phyloP scores from a whole-genome alignment of 1,284 basidiomycete genomes.

The Inonotus obliquus region DNA sequence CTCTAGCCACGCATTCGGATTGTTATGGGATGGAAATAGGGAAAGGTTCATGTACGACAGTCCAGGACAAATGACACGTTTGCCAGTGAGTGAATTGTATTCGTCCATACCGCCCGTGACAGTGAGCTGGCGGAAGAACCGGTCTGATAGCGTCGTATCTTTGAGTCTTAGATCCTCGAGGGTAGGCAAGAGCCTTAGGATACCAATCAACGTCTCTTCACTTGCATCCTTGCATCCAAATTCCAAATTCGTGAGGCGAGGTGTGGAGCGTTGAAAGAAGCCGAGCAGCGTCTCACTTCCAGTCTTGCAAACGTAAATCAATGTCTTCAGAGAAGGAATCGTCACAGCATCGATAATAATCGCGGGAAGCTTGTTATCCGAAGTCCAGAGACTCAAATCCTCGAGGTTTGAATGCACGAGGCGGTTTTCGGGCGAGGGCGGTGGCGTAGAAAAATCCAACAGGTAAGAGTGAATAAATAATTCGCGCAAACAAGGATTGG shows the following conservation, averaged over 20 bases:
- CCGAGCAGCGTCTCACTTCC: neutral
- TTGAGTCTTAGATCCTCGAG: neutral
- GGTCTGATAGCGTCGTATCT: neutral
- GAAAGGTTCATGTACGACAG: neutral
- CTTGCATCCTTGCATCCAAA: neutral
- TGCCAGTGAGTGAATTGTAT: neutral
- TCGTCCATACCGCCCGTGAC: neutral
- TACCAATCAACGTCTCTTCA: neutral
- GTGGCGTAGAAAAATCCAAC: too few species aligned
- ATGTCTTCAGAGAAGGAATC: neutral
- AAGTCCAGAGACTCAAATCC: neutral
- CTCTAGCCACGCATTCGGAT: too few species aligned
- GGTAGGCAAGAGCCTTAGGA: neutral
- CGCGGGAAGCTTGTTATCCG: neutral
- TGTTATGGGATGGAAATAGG: too few species aligned
- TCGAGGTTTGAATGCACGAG: neutral
- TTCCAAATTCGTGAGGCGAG: neutral
- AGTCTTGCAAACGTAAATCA: neutral
- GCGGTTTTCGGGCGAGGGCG: neutral
- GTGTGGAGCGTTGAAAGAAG: neutral
- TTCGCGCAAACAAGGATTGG: too few species aligned
- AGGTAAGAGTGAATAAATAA: too few species aligned
- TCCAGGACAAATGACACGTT: neutral
- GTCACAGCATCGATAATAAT: neutral
- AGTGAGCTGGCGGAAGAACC: neutral